Evolutionary conservation across 805 yeast genomes (phyloP).

Genomic region (Grigorovia humatica): DNA sequence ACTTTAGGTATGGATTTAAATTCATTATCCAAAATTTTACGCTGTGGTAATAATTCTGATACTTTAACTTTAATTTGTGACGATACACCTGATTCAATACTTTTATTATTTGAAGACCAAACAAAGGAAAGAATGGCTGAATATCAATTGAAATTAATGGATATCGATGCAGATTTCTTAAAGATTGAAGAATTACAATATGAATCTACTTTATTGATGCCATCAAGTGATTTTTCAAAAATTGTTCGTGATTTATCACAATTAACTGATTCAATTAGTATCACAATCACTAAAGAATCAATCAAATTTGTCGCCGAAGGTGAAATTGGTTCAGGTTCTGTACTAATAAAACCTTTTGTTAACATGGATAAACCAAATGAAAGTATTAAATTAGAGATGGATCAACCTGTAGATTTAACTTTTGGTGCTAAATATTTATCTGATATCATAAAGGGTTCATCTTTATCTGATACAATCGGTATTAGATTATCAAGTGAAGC

Average conservation of each 20-base stretch:
- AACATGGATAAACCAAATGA: slow-evolving; percentile 75
- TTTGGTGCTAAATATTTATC: slow-evolving; percentile 86
- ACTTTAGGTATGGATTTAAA: slow-evolving; percentile 87
- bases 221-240: slow-evolving; percentile 79
- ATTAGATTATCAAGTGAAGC: slow-evolving; percentile 81
- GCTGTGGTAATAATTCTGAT: slow-evolving; percentile 86
- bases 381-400: slow-evolving; percentile 63
- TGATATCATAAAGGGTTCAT: slow-evolving; percentile 86
- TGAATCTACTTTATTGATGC: slow-evolving; percentile 78
- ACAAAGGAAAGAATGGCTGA: slow-evolving; percentile 87
- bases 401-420: slow-evolving; percentile 77
- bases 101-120: slow-evolving; percentile 82
- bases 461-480: slow-evolving; percentile 66
- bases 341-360: slow-evolving; percentile 73
- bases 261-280: slow-evolving; percentile 77
- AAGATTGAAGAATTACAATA: slow-evolving; percentile 90
- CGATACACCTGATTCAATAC: slow-evolving; percentile 70
- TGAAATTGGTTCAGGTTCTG: slow-evolving; percentile 80
- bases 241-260: slow-evolving; percentile 80
- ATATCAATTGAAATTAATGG: slow-evolving; percentile 86
- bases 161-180: slow-evolving; percentile 88
- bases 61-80: slow-evolving; percentile 82
- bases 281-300: slow-evolving; percentile 82
- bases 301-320: slow-evolving; percentile 87
- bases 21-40: slow-evolving; percentile 78